Evolutionary conservation across 768 basidiomycete genomes (phyloP), one percentile per base, ranked within the genome.

Genomic region (Chlorophyllum brunneum): DNA sequence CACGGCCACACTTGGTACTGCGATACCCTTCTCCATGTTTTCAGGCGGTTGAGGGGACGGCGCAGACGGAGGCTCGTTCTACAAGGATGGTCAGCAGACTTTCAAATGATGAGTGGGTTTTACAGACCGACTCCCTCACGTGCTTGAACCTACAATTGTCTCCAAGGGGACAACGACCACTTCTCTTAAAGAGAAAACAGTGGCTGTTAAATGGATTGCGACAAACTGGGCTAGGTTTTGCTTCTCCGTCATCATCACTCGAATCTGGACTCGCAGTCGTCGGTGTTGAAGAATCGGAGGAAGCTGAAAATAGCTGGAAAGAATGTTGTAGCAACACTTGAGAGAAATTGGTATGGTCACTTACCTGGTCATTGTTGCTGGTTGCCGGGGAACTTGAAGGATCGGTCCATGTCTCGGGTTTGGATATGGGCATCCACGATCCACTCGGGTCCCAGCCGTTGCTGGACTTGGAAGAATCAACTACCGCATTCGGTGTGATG

Each of bases 311-410:
- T 4, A 51, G n/a, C 50, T 51, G 13, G 3, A n/a, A 26, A 11
- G 18, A n/a, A 36, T n/a, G 8, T 26, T 23, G n/a, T 11, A 13
- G 15, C 13, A 26, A 16, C n/a, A n/a, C n/a, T n/a, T n/a, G n/a
- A n/a, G 18, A 6, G 5, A 26, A 27, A 34, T 4, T 18, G 0
- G 18, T 43, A 8, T 4, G 13, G 22, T 18, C 4, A 26, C 31
- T 24, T 33, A 51, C 50, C 31, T 36, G 50, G 11, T 42, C 50
- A 26, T 23, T 36, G 41, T 27, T 42, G 20, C 48, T 45, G 27
- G 27, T 30, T 10, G 24, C 48, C 16, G 54, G 41, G 16, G 48
- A 38, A n/a, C 41, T 51, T 20, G 47, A 48, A n/a, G 26, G 16
- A 11, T 45, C 44, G 1, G 50, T 29, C 46, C 45, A 53, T 1